phyloP scores from a whole-genome alignment of 768 basidiomycete species.

The Jaapia argillacea region DNA sequence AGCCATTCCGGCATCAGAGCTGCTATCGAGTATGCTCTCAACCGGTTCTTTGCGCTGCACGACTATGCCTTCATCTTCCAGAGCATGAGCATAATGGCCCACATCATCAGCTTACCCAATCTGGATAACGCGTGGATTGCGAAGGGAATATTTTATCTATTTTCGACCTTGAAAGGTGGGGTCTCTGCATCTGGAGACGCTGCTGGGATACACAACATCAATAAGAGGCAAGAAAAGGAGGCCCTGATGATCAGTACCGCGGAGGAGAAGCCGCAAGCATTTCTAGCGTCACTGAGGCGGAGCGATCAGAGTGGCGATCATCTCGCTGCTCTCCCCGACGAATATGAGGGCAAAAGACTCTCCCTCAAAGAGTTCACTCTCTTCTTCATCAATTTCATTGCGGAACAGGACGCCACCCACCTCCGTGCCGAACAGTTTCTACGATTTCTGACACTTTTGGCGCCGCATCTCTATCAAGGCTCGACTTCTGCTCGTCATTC shows the following conservation, averaged over 20 bases:
- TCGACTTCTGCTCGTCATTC: conserved; percentile 43
- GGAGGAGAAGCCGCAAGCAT: conserved; percentile 65
- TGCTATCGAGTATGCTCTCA: conserved; percentile 63
- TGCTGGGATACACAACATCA: conserved; percentile 57
- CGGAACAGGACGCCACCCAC: conserved; percentile 52
- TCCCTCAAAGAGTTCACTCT: conserved; percentile 57
- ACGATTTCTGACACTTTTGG: conserved; percentile 43
- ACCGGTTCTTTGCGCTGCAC: conserved; percentile 67
- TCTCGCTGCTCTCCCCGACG: conserved; percentile 32
- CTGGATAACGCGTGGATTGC: conserved; percentile 43
- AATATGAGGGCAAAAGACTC: conserved; percentile 48
- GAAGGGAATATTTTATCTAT: conserved; percentile 44
- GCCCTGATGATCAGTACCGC: conserved; percentile 58
- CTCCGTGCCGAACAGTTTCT: conserved; percentile 64
- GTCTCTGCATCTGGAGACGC: conserved; percentile 36
- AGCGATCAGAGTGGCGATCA: conserved; percentile 16
- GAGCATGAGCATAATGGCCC: conserved; percentile 51
- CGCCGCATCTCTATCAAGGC: conserved; percentile 46
- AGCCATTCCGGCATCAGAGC: conserved; percentile 44
- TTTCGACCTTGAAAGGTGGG: conserved; percentile 44
- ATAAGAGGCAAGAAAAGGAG: conserved; percentile 57
- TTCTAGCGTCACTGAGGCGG: conserved; percentile 44
- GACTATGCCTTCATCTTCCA: conserved; percentile 69
- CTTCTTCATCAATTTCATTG: conserved; percentile 71
- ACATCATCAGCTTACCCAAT: conserved; percentile 38